These are phyloP conservation scores for Coniophora puteana DNA, from an alignment of 1,284 basidiomycete genomes.

Conservation along the genomic window DNA sequence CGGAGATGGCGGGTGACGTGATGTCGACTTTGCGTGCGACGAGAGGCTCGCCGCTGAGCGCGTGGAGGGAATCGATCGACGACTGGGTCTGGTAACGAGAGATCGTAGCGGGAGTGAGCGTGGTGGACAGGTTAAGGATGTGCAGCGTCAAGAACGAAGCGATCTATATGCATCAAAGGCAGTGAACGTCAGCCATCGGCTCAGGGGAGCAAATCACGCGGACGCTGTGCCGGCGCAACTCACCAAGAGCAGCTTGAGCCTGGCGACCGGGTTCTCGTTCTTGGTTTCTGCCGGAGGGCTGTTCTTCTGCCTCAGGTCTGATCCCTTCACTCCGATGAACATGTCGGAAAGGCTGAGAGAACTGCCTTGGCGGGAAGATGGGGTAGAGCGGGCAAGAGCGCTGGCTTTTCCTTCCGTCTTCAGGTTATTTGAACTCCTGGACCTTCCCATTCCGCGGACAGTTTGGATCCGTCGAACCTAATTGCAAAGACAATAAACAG, in stretches of 20 bases:
- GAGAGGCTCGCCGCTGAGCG: slow-evolving; percentile 24
- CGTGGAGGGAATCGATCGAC: slow-evolving; percentile 29
- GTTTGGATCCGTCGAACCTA: slow-evolving; percentile 50
- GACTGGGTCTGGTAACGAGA: slow-evolving; percentile 19
- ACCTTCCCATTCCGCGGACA: slow-evolving; percentile 38
- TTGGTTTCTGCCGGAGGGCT: slow-evolving; percentile 23
- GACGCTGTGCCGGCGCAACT: slow-evolving; percentile 24
- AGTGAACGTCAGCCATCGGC: slow-evolving; percentile 8
- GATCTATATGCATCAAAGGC: slow-evolving; percentile 46
- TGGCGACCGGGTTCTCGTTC: slow-evolving; percentile 69
- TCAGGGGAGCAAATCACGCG: slow-evolving; percentile 3
- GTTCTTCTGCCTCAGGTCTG: slow-evolving; percentile 39
- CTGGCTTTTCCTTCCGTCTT: slow-evolving; percentile 28
- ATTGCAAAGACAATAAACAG: too few relatives aligned
- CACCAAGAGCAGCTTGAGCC: slow-evolving; percentile 88
- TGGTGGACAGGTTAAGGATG: slow-evolving; percentile 91
- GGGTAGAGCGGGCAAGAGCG: slow-evolving; percentile 20
- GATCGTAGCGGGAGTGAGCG: slow-evolving; percentile 64
- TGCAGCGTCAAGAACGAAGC: slow-evolving; percentile 87
- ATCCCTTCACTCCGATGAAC: slow-evolving; percentile 67
- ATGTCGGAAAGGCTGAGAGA: slow-evolving; percentile 42
- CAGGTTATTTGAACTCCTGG: slow-evolving; percentile 29
- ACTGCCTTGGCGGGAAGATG: slow-evolving; percentile 15
- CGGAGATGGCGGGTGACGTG: slow-evolving; percentile 54
- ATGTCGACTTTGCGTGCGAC: slow-evolving; percentile 58